A percentile compares a stretch with the other conserved stretches of the same genome.
phyloP scores from a whole-genome alignment of 163 green algal genomes.

The Scenedesmus sp. region DNA sequence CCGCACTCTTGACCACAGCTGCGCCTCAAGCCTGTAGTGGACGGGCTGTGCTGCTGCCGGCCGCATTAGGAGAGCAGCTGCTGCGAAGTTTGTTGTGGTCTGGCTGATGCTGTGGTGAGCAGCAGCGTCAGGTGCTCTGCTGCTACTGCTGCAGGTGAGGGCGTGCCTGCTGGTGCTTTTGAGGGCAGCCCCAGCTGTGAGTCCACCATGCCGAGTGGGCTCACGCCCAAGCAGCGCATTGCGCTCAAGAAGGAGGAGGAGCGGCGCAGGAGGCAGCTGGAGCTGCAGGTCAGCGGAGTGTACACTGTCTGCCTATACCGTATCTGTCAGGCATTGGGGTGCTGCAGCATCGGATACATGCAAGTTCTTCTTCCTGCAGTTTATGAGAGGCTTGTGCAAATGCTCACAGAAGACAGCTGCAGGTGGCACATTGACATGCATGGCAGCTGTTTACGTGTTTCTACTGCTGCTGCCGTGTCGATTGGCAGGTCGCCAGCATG shows the following conservation, averaged over 20 bases:
- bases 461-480: not conserved
- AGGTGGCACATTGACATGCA: not conserved
- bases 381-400: not conserved
- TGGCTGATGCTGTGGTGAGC: too few species aligned
- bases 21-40: too few species aligned
- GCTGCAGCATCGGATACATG: not conserved
- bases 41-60: too few species aligned
- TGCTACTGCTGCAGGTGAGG: not conserved
- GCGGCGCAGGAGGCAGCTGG: constrained; percentile 51
- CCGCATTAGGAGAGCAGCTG: too few species aligned
- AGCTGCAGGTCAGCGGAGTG: constrained; percentile 49
- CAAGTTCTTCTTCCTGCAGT: not conserved
- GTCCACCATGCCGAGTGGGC: not conserved
- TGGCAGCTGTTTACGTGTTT: not conserved
- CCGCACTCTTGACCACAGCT: not conserved
- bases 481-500: constrained; percentile 48
- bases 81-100: too few species aligned
- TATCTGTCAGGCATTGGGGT: not conserved
- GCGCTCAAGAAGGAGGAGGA: constrained; percentile 54
- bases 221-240: constrained; percentile 65
- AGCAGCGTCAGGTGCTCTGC: not conserved
- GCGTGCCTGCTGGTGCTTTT: not conserved
- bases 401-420: too few species aligned
- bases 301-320: not conserved
- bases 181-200: constrained; percentile 7